Conservation (phyloP, 805 yeast species). For the Candida ortonii region DNA sequence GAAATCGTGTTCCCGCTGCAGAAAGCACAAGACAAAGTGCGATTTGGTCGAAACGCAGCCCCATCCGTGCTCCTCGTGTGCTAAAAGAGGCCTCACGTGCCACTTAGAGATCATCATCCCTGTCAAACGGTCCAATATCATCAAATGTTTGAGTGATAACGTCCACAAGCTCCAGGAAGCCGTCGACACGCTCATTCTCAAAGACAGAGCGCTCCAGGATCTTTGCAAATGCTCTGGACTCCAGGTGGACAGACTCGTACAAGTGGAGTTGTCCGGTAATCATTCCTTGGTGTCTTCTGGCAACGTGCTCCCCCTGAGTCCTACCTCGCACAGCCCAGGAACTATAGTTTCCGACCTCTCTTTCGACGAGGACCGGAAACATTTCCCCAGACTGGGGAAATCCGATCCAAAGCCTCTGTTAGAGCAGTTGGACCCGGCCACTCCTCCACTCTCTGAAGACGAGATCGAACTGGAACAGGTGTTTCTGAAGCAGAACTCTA, state of each 20-base stretch:
- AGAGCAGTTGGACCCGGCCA: conserved; percentile 1
- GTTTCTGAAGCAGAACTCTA: neutral
- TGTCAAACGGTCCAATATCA: conserved; percentile 45
- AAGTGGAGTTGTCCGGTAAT: too few species aligned
- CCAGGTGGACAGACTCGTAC: conserved; percentile 30
- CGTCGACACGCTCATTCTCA: conserved; percentile 29
- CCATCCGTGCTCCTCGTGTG: conserved; percentile 55
- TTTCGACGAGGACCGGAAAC: conserved; percentile 2
- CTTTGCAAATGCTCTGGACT: conserved; percentile 28
- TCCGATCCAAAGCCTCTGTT: neutral
- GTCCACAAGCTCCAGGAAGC: conserved; percentile 30
- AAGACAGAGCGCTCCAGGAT: conserved; percentile 24
- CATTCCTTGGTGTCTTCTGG: too few species aligned
- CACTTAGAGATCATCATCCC: conserved; percentile 54
- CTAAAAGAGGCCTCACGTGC: conserved; percentile 49
- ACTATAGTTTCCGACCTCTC: conserved; percentile 1
- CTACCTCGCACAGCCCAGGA: conserved; percentile 1
- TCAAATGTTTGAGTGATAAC: conserved; percentile 33
- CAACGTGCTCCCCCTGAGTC: too few species aligned
- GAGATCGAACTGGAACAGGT: conserved; percentile 4
- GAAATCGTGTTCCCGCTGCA: conserved; percentile 62
- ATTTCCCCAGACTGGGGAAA: neutral
- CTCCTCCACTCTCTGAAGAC: conserved; percentile 18
- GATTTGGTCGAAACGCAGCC: conserved; percentile 54
- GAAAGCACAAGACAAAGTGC: conserved; percentile 66